Conservation (phyloP, 1,139 yeast species). For the Yamadazyma buinensis region DNA sequence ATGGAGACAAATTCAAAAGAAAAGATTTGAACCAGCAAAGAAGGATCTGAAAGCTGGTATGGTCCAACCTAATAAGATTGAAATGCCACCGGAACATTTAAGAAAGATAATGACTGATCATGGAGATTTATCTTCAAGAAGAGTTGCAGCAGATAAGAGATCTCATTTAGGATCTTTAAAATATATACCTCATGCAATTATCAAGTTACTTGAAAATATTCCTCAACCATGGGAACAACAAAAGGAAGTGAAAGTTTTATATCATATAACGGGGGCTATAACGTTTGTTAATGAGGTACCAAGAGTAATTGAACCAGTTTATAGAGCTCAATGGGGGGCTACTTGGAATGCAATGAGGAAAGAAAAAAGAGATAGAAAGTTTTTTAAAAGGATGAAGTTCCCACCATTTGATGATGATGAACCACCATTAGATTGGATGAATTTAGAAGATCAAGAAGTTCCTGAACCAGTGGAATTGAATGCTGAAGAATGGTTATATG, state of each 20-base stretch:
- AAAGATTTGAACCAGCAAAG: constrained; percentile 35
- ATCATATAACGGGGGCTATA: constrained; percentile 90
- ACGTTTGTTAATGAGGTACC: constrained; percentile 94
- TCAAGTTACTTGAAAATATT: constrained; percentile 89
- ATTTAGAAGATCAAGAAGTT: constrained; percentile 69
- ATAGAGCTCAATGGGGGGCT: constrained; percentile 93
- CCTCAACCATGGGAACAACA: constrained; percentile 98
- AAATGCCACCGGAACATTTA: constrained; percentile 93
- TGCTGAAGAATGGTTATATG: constrained; percentile 76
- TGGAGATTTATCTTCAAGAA: constrained; percentile 78
- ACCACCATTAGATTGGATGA: constrained; percentile 80
- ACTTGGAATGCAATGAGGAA: constrained; percentile 91
- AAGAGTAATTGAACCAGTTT: constrained; percentile 87
- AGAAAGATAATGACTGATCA: constrained; percentile 82
- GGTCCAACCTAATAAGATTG: constrained; percentile 62
- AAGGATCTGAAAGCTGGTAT: constrained; percentile 30
- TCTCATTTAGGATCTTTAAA: constrained; percentile 89
- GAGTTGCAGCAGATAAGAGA: constrained; percentile 82
- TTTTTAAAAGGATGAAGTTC: constrained; percentile 85
- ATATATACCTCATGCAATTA: constrained; percentile 92
- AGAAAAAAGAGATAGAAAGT: constrained; percentile 86
- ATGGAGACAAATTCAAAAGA: constrained; percentile 69
- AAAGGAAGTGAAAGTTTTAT: constrained; percentile 82
- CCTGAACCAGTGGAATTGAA: constrained; percentile 66
- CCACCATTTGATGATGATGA: constrained; percentile 99